Percentiles rank a stretch among this genome's conserved stretches.
phyloP scores from a whole-genome alignment of 73 alveolate genomes.

The Paramecium caudatum region DNA sequence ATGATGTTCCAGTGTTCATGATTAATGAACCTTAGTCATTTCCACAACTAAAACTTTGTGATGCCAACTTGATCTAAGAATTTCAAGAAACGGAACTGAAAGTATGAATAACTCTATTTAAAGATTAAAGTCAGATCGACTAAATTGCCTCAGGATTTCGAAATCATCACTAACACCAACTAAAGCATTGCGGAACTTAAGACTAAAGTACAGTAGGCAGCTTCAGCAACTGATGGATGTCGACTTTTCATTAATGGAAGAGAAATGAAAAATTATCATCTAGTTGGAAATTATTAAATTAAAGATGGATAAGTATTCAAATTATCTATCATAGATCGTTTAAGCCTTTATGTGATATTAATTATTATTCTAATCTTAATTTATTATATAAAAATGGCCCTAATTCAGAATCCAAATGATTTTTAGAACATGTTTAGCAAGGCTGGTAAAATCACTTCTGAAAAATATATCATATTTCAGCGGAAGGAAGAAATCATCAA shows the following conservation, averaged over 20 bases:
- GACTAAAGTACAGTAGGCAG: constrained; percentile 3
- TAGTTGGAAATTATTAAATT: constrained; percentile 50
- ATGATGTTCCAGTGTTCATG: constrained; percentile 64
- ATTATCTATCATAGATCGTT: neutral
- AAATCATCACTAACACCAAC: neutral
- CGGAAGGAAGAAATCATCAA: constrained; percentile 72
- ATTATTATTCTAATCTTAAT: neutral
- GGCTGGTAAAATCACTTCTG: constrained; percentile 77
- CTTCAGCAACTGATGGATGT: neutral
- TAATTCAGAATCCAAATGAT: constrained; percentile 64
- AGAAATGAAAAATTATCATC: constrained; percentile 54
- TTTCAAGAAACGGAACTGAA: constrained; percentile 35
- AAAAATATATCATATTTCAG: constrained; percentile 70
- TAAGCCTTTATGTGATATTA: constrained; percentile 67
- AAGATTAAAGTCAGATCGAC: constrained; percentile 28
- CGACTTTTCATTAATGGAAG: constrained; percentile 40
- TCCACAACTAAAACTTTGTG: constrained; percentile 18
- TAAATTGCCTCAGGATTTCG: constrained; percentile 12
- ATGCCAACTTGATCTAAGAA: constrained; percentile 17
- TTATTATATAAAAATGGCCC: constrained; percentile 15
- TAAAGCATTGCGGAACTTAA: constrained; percentile 46
- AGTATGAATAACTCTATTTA: constrained; percentile 4
- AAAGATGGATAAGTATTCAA: constrained; percentile 37
- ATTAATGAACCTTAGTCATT: constrained; percentile 61
- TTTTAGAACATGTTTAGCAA: constrained; percentile 69